Percentiles rank a stretch among this genome's conserved stretches.
Conservation (phyloP, 2,329 filamentous ascomycete genomes). For the Parafenestella ontariensis region DNA sequence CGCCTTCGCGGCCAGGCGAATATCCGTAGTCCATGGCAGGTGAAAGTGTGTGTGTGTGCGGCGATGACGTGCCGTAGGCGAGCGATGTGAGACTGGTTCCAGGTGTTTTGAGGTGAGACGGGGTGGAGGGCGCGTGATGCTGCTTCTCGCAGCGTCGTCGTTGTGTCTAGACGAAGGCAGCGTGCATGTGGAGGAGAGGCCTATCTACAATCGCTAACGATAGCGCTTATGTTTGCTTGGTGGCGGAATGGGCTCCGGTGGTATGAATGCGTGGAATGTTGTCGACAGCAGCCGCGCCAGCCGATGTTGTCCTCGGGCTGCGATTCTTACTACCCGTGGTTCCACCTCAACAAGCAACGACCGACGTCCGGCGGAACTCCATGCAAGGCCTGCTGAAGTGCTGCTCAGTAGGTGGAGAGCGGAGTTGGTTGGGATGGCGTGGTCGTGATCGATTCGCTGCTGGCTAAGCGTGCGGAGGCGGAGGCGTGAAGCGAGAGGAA, state of each 20-base stretch:
- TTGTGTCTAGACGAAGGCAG: slow-evolving; percentile 22
- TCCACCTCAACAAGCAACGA: slow-evolving; percentile 45
- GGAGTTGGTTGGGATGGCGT: slow-evolving; percentile 20
- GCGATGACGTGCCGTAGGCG: slow-evolving; percentile 1
- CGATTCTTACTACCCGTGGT: slow-evolving; percentile 22
- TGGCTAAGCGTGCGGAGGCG: slow-evolving; percentile 20
- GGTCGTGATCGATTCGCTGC: slow-evolving; percentile 34
- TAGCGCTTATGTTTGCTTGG: slow-evolving; percentile 23
- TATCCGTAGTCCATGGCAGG: slow-evolving; percentile 57
- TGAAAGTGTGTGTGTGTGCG: slow-evolving; percentile 3
- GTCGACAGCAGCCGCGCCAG: slow-evolving; percentile 23
- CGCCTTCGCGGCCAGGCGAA: slow-evolving; percentile 65
- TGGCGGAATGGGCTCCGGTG: slow-evolving; percentile 18
- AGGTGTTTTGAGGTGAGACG: slow-evolving; percentile 11
- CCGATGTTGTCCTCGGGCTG: slow-evolving; percentile 20
- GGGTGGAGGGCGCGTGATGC: slow-evolving; percentile 20
- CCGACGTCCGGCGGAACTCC: slow-evolving; percentile 33
- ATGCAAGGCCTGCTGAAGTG: slow-evolving; percentile 43
- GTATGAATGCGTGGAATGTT: slow-evolving; percentile 42
- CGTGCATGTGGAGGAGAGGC: slow-evolving; percentile 28
- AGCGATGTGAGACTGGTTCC: neutral
- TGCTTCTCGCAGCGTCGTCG: slow-evolving; percentile 9
- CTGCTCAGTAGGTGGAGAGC: slow-evolving; percentile 18
- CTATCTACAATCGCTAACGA: slow-evolving; percentile 38
- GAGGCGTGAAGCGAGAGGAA: slow-evolving; percentile 7